Evolutionary conservation across 1,284 basidiomycete species (phyloP).

Genomic region (Cerrena zonata): DNA sequence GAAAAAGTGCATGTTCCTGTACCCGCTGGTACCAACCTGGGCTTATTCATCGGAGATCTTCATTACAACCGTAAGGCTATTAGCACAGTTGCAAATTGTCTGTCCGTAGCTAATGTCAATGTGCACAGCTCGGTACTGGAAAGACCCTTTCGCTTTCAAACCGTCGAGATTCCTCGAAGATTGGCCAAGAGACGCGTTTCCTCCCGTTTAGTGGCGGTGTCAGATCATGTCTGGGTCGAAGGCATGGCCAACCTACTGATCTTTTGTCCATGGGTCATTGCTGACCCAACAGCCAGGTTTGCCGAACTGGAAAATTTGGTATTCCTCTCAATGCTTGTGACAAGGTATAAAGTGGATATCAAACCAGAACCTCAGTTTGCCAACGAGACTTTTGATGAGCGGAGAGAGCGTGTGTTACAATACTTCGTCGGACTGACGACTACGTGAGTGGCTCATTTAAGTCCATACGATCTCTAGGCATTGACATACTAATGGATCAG

Average conservation of each 20-base stretch:
- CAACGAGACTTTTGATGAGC: constrained; percentile 26
- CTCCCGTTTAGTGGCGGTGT: constrained; percentile 35
- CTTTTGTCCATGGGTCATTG: background rate
- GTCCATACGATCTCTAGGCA: background rate
- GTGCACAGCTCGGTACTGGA: constrained; percentile 35
- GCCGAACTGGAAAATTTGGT: constrained; percentile 23
- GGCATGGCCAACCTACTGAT: background rate
- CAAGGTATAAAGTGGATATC: constrained; percentile 21
- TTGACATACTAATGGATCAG: constrained; percentile 3
- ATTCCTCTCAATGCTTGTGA: constrained; percentile 13
- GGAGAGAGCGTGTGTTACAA: constrained; percentile 22
- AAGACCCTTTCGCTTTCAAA: constrained; percentile 34
- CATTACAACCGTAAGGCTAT: constrained; percentile 33
- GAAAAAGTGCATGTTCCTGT: constrained; percentile 37
- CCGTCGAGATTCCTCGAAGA: constrained; percentile 37
- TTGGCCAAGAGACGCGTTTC: constrained; percentile 35
- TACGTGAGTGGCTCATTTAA: constrained; percentile 17
- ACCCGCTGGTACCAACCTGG: constrained; percentile 39
- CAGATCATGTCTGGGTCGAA: constrained; percentile 37
- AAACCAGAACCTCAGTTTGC: constrained; percentile 27
- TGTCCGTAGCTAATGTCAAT: background rate
- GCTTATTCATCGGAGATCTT: constrained; percentile 38
- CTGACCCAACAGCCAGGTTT: constrained; percentile 16
- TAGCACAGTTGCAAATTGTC: background rate
- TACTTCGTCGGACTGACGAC: constrained; percentile 17